These are phyloP conservation scores for Populus hybrid DNA, from an alignment of 441 rosid genomes.

Conservation along the genomic window DNA sequence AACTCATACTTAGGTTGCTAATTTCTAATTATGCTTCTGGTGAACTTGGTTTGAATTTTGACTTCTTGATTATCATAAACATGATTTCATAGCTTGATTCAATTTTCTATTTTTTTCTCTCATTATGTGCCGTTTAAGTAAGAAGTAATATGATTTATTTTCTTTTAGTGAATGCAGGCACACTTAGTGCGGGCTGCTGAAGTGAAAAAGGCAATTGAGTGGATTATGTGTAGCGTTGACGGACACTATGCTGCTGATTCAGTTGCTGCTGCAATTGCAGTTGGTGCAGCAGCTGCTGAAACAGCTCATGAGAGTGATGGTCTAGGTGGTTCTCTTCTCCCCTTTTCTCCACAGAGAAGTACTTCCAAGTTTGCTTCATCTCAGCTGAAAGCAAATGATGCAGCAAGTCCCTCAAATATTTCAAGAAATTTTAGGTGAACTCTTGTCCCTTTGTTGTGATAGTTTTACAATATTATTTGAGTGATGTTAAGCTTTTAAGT, in stretches of 20 bases:
- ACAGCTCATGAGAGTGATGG: slow-evolving; percentile 56
- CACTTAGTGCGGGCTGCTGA: slow-evolving; percentile 94
- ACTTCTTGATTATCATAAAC: not conserved
- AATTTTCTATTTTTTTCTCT: slow-evolving; percentile 9
- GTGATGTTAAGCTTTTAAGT: not conserved
- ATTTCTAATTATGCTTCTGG: not conserved
- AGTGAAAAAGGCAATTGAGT: slow-evolving; percentile 95
- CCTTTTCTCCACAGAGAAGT: slow-evolving; percentile 48
- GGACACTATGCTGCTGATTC: slow-evolving; percentile 93
- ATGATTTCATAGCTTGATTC: slow-evolving; percentile 8
- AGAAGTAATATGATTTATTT: slow-evolving; percentile 87
- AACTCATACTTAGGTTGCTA: not conserved
- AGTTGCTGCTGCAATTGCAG: slow-evolving; percentile 84
- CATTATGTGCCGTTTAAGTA: slow-evolving; percentile 30
- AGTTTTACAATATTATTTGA: slow-evolving; percentile 8
- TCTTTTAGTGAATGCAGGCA: slow-evolving; percentile 99
- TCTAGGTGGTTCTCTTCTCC: slow-evolving; percentile 40
- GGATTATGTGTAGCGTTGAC: slow-evolving; percentile 92
- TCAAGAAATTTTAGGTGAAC: slow-evolving; percentile 88
- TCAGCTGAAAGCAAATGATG: slow-evolving; percentile 64
- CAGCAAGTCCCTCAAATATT: slow-evolving; percentile 53
- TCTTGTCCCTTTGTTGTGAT: not conserved
- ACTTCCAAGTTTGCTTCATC: slow-evolving; percentile 43
- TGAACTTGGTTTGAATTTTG: slow-evolving; percentile 2
- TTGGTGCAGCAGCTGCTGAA: slow-evolving; percentile 83